A percentile compares a stretch with the other conserved stretches of the same genome.
phyloP scores from a whole-genome alignment of 306 rosid species.

The Lathyrus oleraceus region DNA sequence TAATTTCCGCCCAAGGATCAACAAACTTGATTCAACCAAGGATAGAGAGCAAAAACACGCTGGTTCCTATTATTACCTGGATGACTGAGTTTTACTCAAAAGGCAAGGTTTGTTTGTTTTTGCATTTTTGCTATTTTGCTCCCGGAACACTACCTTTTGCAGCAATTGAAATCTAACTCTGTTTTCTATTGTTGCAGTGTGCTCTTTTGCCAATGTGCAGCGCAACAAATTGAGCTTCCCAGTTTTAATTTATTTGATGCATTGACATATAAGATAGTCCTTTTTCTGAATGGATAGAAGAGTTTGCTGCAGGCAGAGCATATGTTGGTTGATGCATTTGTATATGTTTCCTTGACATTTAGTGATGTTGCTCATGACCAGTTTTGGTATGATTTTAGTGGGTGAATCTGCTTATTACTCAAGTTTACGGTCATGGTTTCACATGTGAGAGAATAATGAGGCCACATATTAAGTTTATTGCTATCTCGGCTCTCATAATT shows the following conservation, averaged over 20 bases:
- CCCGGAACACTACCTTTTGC: neutral
- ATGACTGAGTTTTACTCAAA: constrained; percentile 52
- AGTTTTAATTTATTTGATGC: constrained; percentile 28
- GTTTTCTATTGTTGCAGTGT: constrained; percentile 38
- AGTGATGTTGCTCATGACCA: constrained; percentile 47
- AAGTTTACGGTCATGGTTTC: constrained; percentile 27
- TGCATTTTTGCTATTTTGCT: constrained; percentile 4
- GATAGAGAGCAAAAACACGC: constrained; percentile 92
- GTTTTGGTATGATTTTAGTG: constrained; percentile 51
- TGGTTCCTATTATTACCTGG: constrained; percentile 93
- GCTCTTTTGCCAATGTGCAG: constrained; percentile 22
- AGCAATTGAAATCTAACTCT: constrained; percentile 8
- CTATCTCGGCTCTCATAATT: constrained; percentile 7
- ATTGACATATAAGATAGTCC: constrained; percentile 26
- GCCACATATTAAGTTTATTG: constrained; percentile 22
- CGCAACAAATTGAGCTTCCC: constrained; percentile 31
- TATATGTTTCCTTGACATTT: constrained; percentile 27
- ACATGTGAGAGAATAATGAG: constrained; percentile 22
- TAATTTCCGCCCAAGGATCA: constrained; percentile 89
- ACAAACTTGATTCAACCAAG: constrained; percentile 84
- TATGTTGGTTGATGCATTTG: constrained; percentile 44
- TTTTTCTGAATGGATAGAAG: constrained; percentile 33
- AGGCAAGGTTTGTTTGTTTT: constrained; percentile 37
- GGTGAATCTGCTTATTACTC: constrained; percentile 31
- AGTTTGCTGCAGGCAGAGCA: constrained; percentile 39